Conservation (phyloP, 306 rosid species). For the Begonia loranthoides region DNA sequence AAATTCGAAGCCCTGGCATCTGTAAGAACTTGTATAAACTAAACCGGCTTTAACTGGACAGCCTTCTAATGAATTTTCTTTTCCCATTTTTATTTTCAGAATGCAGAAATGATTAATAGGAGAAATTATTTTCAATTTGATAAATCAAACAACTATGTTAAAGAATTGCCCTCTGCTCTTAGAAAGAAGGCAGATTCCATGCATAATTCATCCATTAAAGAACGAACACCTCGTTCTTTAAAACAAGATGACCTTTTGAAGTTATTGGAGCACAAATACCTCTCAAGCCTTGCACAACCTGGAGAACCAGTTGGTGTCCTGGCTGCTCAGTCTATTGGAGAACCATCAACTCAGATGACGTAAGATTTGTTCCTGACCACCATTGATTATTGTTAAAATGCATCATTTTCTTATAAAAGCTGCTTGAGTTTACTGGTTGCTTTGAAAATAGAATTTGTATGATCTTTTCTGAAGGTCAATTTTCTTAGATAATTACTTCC, state of each 20-base stretch:
- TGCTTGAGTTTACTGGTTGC: too few species aligned
- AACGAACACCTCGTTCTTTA: conserved; percentile 18
- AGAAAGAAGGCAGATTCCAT: conserved; percentile 37
- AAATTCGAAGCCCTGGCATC: conserved; percentile 62
- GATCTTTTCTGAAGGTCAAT: too few species aligned
- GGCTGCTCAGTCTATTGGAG: conserved; percentile 92
- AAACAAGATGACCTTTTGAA: conserved; percentile 36
- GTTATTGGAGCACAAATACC: conserved; percentile 83
- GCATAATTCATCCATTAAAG: conserved; percentile 18
- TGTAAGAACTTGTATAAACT: conserved; percentile 27
- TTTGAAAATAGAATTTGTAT: too few species aligned
- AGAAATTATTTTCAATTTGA: conserved; percentile 40
- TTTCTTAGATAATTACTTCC: too few species aligned
- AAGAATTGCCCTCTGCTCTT: conserved; percentile 58
- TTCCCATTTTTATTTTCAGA: conserved; percentile 40
- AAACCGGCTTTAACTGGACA: conserved; percentile 10
- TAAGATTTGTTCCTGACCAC: conserved; percentile 19
- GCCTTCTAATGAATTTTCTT: conserved; percentile 10
- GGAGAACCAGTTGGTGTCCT: conserved; percentile 97
- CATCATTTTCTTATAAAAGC: too few species aligned
- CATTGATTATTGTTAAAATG: conserved; percentile 1
- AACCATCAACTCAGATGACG: conserved; percentile 99
- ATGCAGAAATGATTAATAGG: conserved; percentile 50
- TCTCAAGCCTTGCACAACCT: conserved; percentile 80
- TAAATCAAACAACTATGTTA: conserved; percentile 44